Conservation (phyloP, 2,329 filamentous ascomycete species). For the Alternaria arborescens region DNA sequence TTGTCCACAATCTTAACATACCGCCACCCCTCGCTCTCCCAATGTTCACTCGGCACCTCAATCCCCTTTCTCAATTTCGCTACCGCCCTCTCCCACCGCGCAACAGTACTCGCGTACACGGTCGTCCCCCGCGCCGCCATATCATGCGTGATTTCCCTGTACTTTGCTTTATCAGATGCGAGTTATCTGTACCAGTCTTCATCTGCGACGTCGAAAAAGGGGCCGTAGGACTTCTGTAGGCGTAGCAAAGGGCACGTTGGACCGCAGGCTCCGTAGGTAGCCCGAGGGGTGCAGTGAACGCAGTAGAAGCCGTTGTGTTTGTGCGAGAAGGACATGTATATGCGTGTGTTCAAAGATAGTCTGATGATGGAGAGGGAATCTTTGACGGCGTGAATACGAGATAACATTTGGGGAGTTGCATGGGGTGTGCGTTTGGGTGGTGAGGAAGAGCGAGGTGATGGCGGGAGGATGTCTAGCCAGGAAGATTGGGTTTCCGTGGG, state of each 20-base stretch:
- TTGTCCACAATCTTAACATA: neutral
- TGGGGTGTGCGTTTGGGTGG: neutral
- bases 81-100: slow-evolving; percentile 5
- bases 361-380: neutral
- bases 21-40: neutral
- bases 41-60: neutral
- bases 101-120: neutral
- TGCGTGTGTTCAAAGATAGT: neutral
- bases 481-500: neutral
- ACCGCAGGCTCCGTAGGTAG: neutral
- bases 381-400: neutral
- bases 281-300: neutral
- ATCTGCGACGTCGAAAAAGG: neutral
- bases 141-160: neutral
- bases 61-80: neutral
- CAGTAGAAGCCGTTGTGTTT: neutral
- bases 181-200: neutral
- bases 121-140: neutral
- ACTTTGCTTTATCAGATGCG: neutral
- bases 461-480: neutral
- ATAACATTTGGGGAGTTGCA: neutral
- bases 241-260: slow-evolving; percentile 3
- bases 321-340: neutral
- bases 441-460: neutral
- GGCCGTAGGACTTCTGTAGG: neutral